Evolutionary conservation across 2,329 filamentous ascomycete species (phyloP).

Genomic region (Ophiostoma australiae): DNA sequence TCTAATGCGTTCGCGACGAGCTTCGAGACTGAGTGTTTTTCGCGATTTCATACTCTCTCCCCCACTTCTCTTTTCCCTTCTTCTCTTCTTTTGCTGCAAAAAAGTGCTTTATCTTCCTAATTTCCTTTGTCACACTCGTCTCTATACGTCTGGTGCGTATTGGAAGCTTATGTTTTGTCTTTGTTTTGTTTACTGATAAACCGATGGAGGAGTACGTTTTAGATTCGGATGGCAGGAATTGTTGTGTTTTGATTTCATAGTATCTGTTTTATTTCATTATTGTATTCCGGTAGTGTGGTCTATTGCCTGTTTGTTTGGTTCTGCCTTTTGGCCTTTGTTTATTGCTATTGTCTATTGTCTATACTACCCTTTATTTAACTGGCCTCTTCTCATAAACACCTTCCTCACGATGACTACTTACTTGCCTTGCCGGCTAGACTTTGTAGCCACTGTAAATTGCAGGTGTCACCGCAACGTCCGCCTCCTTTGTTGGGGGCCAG

Average conservation of each 20-base stretch:
- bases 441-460: not conserved
- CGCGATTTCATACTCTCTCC: not conserved
- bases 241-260: not conserved
- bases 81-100: not conserved
- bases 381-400: not conserved
- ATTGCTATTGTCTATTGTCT: not conserved
- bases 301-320: not conserved
- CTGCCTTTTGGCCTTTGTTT: not conserved
- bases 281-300: not conserved
- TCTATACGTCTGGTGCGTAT: not conserved
- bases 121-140: not conserved
- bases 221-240: conserved; percentile 7
- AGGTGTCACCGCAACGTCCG: not conserved
- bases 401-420: not conserved
- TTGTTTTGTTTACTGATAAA: not conserved
- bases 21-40: not conserved
- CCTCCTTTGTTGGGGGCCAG: not conserved
- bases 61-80: not conserved
- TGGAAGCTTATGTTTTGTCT: not conserved
- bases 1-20: not conserved
- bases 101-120: not conserved
- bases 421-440: not conserved
- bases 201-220: conserved; percentile 5
- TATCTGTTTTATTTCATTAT: not conserved
- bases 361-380: not conserved